phyloP scores from a whole-genome alignment of 1,139 yeast genomes.

The Chernovozyma sophiae-reginae region DNA sequence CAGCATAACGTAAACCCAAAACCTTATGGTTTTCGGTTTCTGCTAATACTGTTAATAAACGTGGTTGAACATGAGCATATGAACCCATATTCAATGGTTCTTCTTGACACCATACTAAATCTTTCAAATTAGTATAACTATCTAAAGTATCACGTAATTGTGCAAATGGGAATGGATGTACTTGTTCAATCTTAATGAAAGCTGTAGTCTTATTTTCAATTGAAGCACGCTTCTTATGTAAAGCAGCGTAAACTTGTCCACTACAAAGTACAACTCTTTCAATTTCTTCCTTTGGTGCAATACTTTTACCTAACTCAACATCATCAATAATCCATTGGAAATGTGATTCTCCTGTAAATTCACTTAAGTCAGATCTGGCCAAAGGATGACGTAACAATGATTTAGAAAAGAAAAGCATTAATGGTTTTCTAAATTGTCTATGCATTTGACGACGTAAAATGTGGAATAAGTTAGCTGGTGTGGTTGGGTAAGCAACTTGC shows the following conservation, averaged over 20 bases:
- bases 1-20: constrained; percentile 73
- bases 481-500: constrained; percentile 97
- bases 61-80: constrained; percentile 76
- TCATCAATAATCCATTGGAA: constrained; percentile 98
- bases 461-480: constrained; percentile 97
- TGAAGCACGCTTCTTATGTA: constrained; percentile 82
- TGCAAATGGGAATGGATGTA: constrained; percentile 98
- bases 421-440: constrained; percentile 98
- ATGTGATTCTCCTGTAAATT: constrained; percentile 87
- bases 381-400: constrained; percentile 95
- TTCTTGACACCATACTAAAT: constrained; percentile 96
- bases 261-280: constrained; percentile 80
- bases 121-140: constrained; percentile 78
- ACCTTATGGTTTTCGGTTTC: constrained; percentile 68
- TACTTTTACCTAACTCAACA: constrained; percentile 70
- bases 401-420: constrained; percentile 85
- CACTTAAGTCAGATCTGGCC: constrained; percentile 79
- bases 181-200: constrained; percentile 83
- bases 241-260: constrained; percentile 94
- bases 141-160: constrained; percentile 83
- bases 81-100: constrained; percentile 98
- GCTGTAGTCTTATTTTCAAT: constrained; percentile 81
- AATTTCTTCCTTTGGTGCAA: constrained; percentile 77
- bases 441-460: constrained; percentile 98
- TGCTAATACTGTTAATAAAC: constrained; percentile 68